phyloP scores from a whole-genome alignment of 106 monocot genomes.

The Allium cepa region DNA sequence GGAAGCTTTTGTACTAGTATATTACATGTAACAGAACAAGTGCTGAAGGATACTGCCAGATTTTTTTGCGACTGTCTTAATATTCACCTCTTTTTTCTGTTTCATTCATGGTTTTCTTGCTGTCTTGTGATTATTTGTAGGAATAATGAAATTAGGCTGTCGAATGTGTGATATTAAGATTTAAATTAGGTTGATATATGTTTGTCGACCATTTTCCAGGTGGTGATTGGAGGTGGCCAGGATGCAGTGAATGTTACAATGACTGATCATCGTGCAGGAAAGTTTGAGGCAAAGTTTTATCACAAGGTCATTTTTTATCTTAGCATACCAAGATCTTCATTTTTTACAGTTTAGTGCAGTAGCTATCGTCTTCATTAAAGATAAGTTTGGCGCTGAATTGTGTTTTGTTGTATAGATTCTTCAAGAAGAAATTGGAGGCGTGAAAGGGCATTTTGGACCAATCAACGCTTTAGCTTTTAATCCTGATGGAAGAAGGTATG shows the following conservation, averaged over 20 bases:
- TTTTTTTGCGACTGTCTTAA: no score
- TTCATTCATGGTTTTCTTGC: no score
- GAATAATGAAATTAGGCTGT: no score
- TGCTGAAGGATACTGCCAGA: no score
- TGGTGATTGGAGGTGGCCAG: slow-evolving; percentile 95
- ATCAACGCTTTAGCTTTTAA: slow-evolving; percentile 93
- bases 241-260: slow-evolving; percentile 88
- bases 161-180: no score
- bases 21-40: no score
- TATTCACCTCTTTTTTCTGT: no score
- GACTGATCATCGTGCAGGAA: slow-evolving; percentile 86
- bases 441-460: slow-evolving; percentile 97
- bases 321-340: background rate
- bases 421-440: slow-evolving; percentile 96
- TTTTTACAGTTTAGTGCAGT: no score
- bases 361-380: background rate
- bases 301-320: slow-evolving; percentile 55
- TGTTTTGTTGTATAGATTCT: slow-evolving; percentile 48
- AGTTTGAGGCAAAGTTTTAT: slow-evolving; percentile 97
- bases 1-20: no score
- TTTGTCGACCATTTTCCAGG: slow-evolving; percentile 17
- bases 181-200: no score
- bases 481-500: slow-evolving; percentile 91
- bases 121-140: no score
- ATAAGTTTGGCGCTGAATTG: background rate